phyloP scores from a whole-genome alignment of 768 basidiomycete species.

The Ramaria rubella region DNA sequence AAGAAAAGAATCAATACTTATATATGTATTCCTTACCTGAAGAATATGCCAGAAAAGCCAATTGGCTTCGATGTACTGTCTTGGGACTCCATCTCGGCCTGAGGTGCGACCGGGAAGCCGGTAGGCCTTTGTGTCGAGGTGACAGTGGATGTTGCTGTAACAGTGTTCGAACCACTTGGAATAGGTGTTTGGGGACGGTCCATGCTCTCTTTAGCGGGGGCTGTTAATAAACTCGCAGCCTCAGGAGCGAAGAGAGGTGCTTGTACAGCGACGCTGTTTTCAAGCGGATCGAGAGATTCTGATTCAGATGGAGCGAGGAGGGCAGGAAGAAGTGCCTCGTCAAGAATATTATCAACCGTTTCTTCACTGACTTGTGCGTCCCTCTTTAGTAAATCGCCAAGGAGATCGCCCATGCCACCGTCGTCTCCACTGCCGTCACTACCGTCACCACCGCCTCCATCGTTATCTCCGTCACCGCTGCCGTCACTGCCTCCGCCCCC shows the following conservation, averaged over 20 bases:
- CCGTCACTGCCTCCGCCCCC: not conserved
- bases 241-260: not conserved
- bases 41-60: slow-evolving; percentile 54
- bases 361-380: not conserved
- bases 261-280: not conserved
- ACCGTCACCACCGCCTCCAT: not conserved
- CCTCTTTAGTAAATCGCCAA: not conserved
- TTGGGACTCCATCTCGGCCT: not conserved
- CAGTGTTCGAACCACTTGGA: not conserved
- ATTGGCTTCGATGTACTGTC: slow-evolving; percentile 13
- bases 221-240: not conserved
- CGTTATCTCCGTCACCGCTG: not conserved
- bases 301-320: not conserved
- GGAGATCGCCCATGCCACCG: not conserved
- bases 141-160: not conserved
- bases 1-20: not conserved
- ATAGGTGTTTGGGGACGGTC: not conserved
- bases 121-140: not conserved
- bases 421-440: not conserved
- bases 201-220: not conserved
- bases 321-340: not conserved
- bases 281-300: not conserved
- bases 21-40: slow-evolving; percentile 47
- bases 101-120: not conserved
- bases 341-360: too few relatives aligned